These are phyloP conservation scores for Geotrichum aggregatum DNA, from an alignment of 1,139 yeast genomes.

Conservation along the genomic window DNA sequence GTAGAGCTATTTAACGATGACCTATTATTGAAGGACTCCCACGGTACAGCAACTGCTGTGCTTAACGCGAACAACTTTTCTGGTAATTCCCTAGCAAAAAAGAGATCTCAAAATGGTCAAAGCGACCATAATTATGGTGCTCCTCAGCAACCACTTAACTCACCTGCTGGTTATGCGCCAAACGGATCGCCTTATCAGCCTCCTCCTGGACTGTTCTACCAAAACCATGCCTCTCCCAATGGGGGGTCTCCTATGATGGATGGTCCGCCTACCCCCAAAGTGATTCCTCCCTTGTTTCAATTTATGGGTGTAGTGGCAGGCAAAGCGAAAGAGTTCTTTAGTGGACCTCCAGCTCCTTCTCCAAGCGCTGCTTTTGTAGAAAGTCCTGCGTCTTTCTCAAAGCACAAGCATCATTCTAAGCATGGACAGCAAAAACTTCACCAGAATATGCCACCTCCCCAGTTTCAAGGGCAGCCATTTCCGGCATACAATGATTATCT, in stretches of 20 bases:
- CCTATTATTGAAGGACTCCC: constrained; percentile 1
- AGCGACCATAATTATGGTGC: background rate
- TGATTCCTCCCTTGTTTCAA: constrained; percentile 15
- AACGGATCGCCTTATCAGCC: constrained; percentile 4
- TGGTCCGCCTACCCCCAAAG: constrained; percentile 2
- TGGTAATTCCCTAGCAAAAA: background rate
- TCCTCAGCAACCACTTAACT: too few species aligned
- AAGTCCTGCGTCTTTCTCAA: too few species aligned
- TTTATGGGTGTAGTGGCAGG: constrained; percentile 19
- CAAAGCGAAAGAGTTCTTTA: constrained; percentile 11
- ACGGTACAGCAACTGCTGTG: constrained; percentile 4
- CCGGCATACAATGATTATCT: background rate
- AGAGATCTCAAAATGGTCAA: background rate
- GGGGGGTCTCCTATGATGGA: background rate
- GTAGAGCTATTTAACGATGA: constrained; percentile 10
- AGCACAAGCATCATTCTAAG: too few species aligned
- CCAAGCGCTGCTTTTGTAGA: too few species aligned
- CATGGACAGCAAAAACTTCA: background rate
- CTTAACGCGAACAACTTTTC: background rate
- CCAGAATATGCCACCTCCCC: background rate
- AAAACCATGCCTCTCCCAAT: background rate
- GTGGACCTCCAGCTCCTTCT: constrained; percentile 1
- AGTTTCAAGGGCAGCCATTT: background rate
- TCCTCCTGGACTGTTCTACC: constrained; percentile 1
- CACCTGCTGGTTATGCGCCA: background rate